A percentile compares a stretch with the other conserved stretches of the same genome.
These are phyloP conservation scores for Chenopodium album DNA, from an alignment of 148 eudicot species.

Conservation along the genomic window DNA sequence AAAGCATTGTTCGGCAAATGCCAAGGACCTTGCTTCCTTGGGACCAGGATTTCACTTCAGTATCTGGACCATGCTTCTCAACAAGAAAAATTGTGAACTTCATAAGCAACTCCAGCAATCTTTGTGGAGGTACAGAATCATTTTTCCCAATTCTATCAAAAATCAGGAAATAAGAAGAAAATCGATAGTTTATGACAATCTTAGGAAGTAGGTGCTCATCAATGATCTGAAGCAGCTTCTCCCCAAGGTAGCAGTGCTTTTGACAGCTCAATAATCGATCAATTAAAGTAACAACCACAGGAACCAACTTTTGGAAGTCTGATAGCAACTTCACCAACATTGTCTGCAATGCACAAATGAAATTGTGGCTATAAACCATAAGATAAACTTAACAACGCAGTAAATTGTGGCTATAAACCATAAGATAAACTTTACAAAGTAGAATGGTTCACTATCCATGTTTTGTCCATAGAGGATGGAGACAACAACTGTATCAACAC, in stretches of 20 bases:
- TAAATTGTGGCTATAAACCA: neutral
- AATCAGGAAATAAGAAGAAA: conserved; percentile 69
- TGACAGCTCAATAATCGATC: conserved; percentile 73
- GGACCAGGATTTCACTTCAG: conserved; percentile 83
- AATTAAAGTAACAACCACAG: conserved; percentile 58
- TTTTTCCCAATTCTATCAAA: conserved; percentile 77
- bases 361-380: neutral
- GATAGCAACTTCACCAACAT: conserved; percentile 62
- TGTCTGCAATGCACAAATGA: conserved; percentile 45
- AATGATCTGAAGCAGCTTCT: conserved; percentile 73
- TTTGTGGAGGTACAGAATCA: conserved; percentile 66
- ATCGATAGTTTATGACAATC: conserved; percentile 50
- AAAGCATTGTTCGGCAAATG: conserved; percentile 78
- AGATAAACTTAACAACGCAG: too few species aligned
- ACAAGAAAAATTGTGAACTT: conserved; percentile 58
- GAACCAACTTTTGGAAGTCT: conserved; percentile 73
- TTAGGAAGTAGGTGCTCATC: conserved; percentile 73
- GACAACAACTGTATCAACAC: neutral
- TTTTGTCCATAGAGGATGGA: neutral
- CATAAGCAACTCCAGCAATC: conserved; percentile 64
- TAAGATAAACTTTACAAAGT: neutral
- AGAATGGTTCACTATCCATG: neutral
- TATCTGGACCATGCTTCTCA: conserved; percentile 78
- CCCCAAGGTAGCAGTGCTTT: conserved; percentile 79
- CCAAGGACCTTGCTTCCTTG: conserved; percentile 80